These are phyloP conservation scores for Gracilaria caudata DNA, from an alignment of 23 red algal genomes.

Conservation along the genomic window DNA sequence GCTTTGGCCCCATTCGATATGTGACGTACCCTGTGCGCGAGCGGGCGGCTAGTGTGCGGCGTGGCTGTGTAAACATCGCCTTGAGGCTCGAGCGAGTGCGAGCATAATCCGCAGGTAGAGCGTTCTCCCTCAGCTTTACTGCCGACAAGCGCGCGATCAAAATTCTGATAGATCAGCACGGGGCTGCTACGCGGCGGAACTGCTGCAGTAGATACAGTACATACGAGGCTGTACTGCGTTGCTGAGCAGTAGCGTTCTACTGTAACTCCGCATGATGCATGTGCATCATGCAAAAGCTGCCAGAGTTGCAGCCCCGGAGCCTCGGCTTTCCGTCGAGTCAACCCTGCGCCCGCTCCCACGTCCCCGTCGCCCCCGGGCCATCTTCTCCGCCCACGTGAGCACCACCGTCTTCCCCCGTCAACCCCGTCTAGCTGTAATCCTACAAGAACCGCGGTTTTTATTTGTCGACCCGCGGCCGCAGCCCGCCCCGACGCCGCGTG, in stretches of 20 bases:
- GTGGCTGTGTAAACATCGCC: background rate
- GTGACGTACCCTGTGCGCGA: no score
- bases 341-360: background rate
- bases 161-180: no score
- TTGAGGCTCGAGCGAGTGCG: background rate
- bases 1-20: no score
- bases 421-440: background rate
- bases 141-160: no score
- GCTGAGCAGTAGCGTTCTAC: background rate
- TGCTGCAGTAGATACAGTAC: no score
- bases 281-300: background rate
- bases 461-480: background rate
- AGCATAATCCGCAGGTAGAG: no score
- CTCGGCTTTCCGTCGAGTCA: background rate
- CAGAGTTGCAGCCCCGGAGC: no score
- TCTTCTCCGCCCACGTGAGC: background rate
- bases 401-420: background rate
- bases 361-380: background rate
- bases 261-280: background rate
- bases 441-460: background rate
- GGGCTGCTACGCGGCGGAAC: no score
- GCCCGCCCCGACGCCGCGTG: no score
- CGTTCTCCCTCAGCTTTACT: no score
- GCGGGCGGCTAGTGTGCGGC: background rate
- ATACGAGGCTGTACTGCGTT: no score